phyloP scores from a whole-genome alignment of 1,139 yeast genomes.

The Hyphopichia pseudoburtonii region DNA sequence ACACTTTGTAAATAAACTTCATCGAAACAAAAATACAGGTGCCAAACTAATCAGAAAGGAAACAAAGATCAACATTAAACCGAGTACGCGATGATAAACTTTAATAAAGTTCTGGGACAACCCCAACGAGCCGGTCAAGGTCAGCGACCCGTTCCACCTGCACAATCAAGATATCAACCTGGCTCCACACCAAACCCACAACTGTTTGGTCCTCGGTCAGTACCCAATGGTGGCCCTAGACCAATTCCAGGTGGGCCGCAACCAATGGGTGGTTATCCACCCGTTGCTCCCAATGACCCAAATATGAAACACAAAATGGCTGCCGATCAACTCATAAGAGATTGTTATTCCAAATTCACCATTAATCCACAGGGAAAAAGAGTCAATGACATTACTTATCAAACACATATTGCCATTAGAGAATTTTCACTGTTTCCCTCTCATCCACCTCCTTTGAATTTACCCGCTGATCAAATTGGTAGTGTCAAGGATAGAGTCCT shows the following conservation, averaged over 20 bases:
- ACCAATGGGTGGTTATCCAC: neutral
- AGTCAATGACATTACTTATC: conserved; percentile 35
- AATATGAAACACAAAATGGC: conserved; percentile 15
- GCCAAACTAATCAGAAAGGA: no score
- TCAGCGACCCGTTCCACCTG: conserved; percentile 1
- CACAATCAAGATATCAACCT: no score
- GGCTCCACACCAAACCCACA: neutral
- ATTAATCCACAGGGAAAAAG: conserved; percentile 28
- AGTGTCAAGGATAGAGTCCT: conserved; percentile 40
- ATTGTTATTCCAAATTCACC: conserved; percentile 39
- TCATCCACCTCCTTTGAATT: conserved; percentile 37
- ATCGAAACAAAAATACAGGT: no score
- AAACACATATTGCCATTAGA: conserved; percentile 37
- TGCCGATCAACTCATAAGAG: conserved; percentile 38
- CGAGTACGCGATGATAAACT: no score
- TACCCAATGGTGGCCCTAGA: neutral
- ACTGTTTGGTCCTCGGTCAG: neutral
- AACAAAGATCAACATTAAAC: no score
- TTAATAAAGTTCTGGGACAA: conserved; percentile 5
- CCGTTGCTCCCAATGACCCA: conserved; percentile 5
- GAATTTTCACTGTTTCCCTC: conserved; percentile 43
- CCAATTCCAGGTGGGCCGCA: neutral
- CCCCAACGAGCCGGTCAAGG: conserved; percentile 3
- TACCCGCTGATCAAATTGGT: conserved; percentile 33
- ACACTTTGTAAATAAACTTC: no score